These are phyloP conservation scores for Suhomyces choctaworum DNA, from an alignment of 1,139 yeast species.

Conservation along the genomic window DNA sequence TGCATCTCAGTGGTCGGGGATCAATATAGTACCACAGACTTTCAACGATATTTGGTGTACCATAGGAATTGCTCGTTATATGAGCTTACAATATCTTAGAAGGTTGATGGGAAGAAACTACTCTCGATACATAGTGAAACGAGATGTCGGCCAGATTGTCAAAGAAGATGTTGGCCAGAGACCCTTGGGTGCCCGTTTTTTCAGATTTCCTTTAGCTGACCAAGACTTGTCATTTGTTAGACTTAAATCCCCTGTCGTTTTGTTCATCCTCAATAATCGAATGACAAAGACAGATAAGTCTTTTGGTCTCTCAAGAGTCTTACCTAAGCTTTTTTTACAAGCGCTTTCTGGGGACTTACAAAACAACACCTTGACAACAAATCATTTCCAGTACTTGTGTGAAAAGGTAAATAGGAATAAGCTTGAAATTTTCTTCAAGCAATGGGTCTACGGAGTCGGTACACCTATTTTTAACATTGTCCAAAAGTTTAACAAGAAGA, in stretches of 20 bases:
- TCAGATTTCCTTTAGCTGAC: slow-evolving; percentile 68
- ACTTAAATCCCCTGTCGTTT: slow-evolving; percentile 82
- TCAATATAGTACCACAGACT: slow-evolving; percentile 80
- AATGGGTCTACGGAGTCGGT: slow-evolving; percentile 92
- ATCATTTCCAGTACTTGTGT: slow-evolving; percentile 87
- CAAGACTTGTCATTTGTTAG: slow-evolving; percentile 62
- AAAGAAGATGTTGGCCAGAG: slow-evolving; percentile 76
- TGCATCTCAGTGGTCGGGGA: slow-evolving; percentile 93
- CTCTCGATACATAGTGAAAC: slow-evolving; percentile 68
- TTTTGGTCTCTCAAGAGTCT: slow-evolving; percentile 85
- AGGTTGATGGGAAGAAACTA: slow-evolving; percentile 83
- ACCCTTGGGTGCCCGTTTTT: slow-evolving; percentile 72
- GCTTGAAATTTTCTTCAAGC: slow-evolving; percentile 79
- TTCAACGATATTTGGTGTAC: slow-evolving; percentile 92
- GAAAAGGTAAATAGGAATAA: slow-evolving; percentile 91
- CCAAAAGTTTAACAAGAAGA: slow-evolving; percentile 88
- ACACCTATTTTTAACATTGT: slow-evolving; percentile 86
- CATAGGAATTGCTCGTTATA: slow-evolving; percentile 78
- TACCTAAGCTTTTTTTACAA: slow-evolving; percentile 88
- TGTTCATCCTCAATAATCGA: slow-evolving; percentile 81
- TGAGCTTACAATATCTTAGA: slow-evolving; percentile 72
- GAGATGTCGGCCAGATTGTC: slow-evolving; percentile 64
- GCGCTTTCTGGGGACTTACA: slow-evolving; percentile 93
- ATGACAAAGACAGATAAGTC: slow-evolving; percentile 97
- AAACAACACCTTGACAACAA: slow-evolving; percentile 75